These are phyloP conservation scores for Blepharisma japonicum DNA, from an alignment of 73 alveolate genomes.

Conservation along the genomic window DNA sequence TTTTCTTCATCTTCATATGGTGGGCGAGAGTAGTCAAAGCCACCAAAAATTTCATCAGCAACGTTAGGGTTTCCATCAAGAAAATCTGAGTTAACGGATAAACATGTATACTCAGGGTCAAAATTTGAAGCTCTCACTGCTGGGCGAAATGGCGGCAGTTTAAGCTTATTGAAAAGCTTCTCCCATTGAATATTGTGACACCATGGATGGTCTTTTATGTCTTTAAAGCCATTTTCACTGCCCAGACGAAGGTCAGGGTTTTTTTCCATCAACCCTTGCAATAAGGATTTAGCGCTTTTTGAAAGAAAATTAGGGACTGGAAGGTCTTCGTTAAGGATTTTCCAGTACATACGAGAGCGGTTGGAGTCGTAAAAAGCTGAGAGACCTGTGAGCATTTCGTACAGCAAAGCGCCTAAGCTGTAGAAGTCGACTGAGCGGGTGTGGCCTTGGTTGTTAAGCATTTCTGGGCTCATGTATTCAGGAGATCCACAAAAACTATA, in stretches of 20 bases:
- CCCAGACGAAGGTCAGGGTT: conserved; percentile 85
- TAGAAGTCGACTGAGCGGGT: conserved; percentile 41
- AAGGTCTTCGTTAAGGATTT: conserved; percentile 39
- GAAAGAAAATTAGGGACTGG: conserved; percentile 37
- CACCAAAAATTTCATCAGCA: neutral
- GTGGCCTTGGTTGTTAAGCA: conserved; percentile 48
- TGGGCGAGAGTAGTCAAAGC: too few relatives aligned
- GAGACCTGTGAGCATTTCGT: conserved; percentile 61
- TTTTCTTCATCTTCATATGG: too few relatives aligned
- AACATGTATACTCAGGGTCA: conserved; percentile 59
- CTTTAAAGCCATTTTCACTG: conserved; percentile 47
- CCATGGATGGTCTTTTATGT: conserved; percentile 72
- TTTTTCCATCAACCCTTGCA: conserved; percentile 64
- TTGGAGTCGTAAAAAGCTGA: conserved; percentile 54
- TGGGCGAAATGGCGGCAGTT: conserved; percentile 73
- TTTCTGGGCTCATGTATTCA: conserved; percentile 34
- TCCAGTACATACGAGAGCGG: conserved; percentile 38
- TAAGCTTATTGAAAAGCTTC: conserved; percentile 44
- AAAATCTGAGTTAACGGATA: conserved; percentile 21
- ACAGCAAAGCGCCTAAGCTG: conserved; percentile 44
- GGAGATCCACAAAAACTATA: conserved; percentile 26
- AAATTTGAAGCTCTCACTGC: conserved; percentile 52
- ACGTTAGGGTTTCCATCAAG: conserved; percentile 15
- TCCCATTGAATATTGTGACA: conserved; percentile 63
- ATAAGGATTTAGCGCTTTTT: conserved; percentile 52